Base-by-base conservation (phyloP, 2,329 filamentous ascomycete genomes). In the Monilinia fructigena region DNA sequence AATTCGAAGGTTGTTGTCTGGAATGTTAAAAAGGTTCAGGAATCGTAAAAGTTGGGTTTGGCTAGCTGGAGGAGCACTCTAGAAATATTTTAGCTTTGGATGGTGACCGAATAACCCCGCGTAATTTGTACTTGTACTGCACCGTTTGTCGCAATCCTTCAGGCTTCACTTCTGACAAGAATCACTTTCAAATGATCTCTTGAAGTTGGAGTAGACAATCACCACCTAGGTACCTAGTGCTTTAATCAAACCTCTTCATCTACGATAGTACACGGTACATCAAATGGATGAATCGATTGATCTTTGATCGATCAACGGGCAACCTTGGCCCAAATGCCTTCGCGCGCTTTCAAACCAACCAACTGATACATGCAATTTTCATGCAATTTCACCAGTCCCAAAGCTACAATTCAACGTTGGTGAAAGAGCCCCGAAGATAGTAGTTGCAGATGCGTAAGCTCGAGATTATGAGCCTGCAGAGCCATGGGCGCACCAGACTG, bases 221-320 rank as follows among this genome's bases (percentile, higher is more conserved):
- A n/a, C 18, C 45, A 35, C n/a, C 11, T 40, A 28, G 28, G 4
- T 28, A 16, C 31, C 40, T 50, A 18, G 38, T 40, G 54, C 35
- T 26, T 52, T 26, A 42, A 48, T 54, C 35, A 11, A 20, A 31
- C 7, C 12, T 4, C 31, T 40, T 52, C 35, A 20, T 45, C 35
- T 42, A 23, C 50, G 4, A 20, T 23, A 20, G 2, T 63, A 35
- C 55, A 40, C 18, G 4, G 47, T 40, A 18, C 52, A 66, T 11
- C 65, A 69, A 77, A 88, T 89, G 86, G 82, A 94, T 92, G 88
- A 89, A 90, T 86, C 82, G 86, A 76, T 87, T 89, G 77, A 82
- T 96, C 68, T 82, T 95, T 77, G 87, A 91, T 76, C 88, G 92
- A 79, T 88, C 90, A 76, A 82, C 88, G 69, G 91, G 92, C 79